Evolutionary conservation across 495 filamentous ascomycete genomes (phyloP), one percentile per base, ranked within the genome.

Genomic region (Xylaria acuta): DNA sequence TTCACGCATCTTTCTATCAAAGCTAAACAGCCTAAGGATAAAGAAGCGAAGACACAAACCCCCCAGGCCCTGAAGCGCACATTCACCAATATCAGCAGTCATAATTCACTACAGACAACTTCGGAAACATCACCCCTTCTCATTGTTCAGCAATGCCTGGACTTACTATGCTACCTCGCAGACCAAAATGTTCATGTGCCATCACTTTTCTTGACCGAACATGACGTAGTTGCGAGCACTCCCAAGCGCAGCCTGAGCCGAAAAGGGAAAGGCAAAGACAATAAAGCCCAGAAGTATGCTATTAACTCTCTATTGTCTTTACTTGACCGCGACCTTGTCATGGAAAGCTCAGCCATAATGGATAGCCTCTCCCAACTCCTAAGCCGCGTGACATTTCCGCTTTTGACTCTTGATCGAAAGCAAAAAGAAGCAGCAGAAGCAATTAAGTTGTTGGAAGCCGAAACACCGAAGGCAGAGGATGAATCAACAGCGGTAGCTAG

Each of bases 291-390:
- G 74, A 97, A 92, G 80, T 99, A 91, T 77, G 93, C 96, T 22
- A 85, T 99, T 75, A 99, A 98, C 78, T 93, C 94, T 3, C 83
- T 99, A 25, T 86, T 98, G 53, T 89, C 89, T 73, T 88, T 99
- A 2, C 86, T 99, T 49, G 96, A 98, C 79, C 92, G 96, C 25
- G 91, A 92, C 68, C 86, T 98, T 74, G 92, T 98, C 74, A 97
- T 97, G 85, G 95, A 99, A 82, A 99, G 92, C 82, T 93, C 94
- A 22, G 86, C 89, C 14, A 96, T 97, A 65, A 98, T 99, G 94
- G 95, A 98, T 76, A 90, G 93, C 60, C 86, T 99, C 5, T 95
- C 97, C 0, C 89, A 89, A 75, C 84, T 99, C 32, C 86, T 99
- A 22, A 94, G 92, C 75, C 92, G 90, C 75, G 93, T 98, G 67